These are phyloP conservation scores for Beauveria medogensis DNA, from an alignment of 2,329 filamentous ascomycete species.

Conservation along the genomic window DNA sequence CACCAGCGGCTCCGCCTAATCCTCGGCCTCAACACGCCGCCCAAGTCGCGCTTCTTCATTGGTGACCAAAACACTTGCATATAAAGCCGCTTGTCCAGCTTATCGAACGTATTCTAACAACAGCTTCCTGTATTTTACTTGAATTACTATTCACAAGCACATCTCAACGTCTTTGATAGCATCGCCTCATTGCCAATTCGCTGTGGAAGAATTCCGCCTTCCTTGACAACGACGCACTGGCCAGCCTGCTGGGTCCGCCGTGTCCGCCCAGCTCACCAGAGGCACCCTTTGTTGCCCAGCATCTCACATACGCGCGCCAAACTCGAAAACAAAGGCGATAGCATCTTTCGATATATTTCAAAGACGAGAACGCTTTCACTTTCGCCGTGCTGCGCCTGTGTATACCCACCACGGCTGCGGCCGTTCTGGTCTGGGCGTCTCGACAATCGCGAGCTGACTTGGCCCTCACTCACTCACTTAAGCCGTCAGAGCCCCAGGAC, in stretches of 20 bases:
- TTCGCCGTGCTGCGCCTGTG: neutral
- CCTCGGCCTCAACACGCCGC: conserved; percentile 14
- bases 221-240: neutral
- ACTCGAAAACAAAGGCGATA: conserved; percentile 2
- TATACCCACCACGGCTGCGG: neutral
- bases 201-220: neutral
- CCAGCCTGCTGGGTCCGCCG: conserved; percentile 2
- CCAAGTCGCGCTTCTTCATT: conserved; percentile 11
- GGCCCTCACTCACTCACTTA: conserved; percentile 6
- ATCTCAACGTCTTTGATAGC: neutral
- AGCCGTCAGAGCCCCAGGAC: neutral
- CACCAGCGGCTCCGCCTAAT: conserved; percentile 13
- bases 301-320: conserved; percentile 8
- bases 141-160: neutral
- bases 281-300: conserved; percentile 20
- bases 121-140: neutral
- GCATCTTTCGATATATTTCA: conserved; percentile 2
- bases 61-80: conserved; percentile 10
- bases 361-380: conserved; percentile 1
- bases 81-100: neutral
- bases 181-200: neutral
- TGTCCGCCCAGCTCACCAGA: conserved; percentile 13
- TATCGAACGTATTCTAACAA: neutral
- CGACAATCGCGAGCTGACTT: neutral
- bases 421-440: neutral